These are phyloP conservation scores for Pestalotiopsis fici DNA, from an alignment of 2,329 filamentous ascomycete species.

Conservation along the genomic window DNA sequence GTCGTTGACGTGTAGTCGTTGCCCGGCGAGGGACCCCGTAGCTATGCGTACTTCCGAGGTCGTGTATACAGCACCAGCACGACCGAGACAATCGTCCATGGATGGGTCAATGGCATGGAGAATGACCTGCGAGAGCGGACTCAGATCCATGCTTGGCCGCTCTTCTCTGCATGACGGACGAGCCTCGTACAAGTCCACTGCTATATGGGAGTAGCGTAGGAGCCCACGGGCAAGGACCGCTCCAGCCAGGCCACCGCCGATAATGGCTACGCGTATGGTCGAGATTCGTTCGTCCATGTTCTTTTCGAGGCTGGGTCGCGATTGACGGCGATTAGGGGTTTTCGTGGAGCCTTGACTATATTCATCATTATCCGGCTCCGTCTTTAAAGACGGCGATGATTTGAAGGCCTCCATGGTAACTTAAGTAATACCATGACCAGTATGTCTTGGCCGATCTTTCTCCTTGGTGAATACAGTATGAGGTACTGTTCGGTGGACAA, in stretches of 20 bases:
- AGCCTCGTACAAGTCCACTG: slow-evolving; percentile 28
- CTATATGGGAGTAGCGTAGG: slow-evolving; percentile 26
- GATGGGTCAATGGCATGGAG: slow-evolving; percentile 25
- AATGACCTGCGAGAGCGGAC: slow-evolving; percentile 18
- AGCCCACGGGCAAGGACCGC: slow-evolving; percentile 26
- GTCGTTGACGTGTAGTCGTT: slow-evolving; percentile 15
- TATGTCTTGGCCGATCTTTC: background rate
- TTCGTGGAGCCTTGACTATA: background rate
- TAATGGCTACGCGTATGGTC: slow-evolving; percentile 28
- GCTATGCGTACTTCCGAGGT: slow-evolving; percentile 19
- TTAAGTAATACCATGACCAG: background rate
- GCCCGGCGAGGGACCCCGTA: slow-evolving; percentile 21
- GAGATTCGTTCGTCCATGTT: slow-evolving; percentile 20
- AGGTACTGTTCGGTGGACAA: background rate
- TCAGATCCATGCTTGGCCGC: slow-evolving; percentile 21
- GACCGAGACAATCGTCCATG: slow-evolving; percentile 22
- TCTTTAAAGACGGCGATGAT: background rate
- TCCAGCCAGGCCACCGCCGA: slow-evolving; percentile 27
- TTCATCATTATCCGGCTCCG: background rate
- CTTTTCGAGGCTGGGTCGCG: background rate
- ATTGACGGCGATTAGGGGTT: background rate
- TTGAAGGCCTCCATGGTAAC: background rate
- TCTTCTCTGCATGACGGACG: slow-evolving; percentile 24
- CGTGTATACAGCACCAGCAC: slow-evolving; percentile 25
- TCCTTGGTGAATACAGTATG: background rate